Evolutionary conservation across 352 stramenopile species (phyloP).

Genomic region (Phytophthora boehmeriae): DNA sequence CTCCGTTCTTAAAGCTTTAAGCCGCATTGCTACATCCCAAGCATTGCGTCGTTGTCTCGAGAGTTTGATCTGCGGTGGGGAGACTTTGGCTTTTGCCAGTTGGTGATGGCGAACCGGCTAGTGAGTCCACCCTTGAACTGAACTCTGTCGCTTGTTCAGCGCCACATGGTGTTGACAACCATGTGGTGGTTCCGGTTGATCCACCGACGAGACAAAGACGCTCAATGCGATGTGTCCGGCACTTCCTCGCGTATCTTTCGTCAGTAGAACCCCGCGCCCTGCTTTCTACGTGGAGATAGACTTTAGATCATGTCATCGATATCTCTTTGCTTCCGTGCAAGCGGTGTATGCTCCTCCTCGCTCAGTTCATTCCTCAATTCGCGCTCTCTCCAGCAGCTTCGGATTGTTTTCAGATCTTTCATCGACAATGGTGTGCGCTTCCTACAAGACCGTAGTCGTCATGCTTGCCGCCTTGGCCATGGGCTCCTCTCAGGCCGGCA

Average conservation of each 20-base stretch:
- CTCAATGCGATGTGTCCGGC: slow-evolving; percentile 33
- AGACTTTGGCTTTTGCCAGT: background rate
- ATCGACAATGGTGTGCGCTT: slow-evolving; percentile 28
- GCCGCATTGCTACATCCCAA: background rate
- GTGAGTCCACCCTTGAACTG: slow-evolving; percentile 1
- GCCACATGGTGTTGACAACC: slow-evolving; percentile 1
- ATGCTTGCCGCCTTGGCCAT: slow-evolving; percentile 19
- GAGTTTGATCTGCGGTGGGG: background rate
- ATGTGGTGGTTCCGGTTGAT: slow-evolving; percentile 22
- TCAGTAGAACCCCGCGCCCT: background rate
- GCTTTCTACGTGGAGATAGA: slow-evolving; percentile 16
- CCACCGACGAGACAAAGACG: slow-evolving; percentile 1
- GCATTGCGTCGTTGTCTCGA: background rate
- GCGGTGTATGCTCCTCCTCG: slow-evolving; percentile 1
- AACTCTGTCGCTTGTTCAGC: slow-evolving; percentile 17
- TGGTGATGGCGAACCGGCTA: slow-evolving; percentile 34
- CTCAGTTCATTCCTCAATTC: slow-evolving; percentile 30
- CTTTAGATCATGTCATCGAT: slow-evolving; percentile 8
- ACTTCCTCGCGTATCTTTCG: slow-evolving; percentile 35
- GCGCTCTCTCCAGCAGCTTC: slow-evolving; percentile 17
- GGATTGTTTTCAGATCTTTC: slow-evolving; percentile 14
- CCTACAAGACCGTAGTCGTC: slow-evolving; percentile 19
- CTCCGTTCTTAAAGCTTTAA: background rate
- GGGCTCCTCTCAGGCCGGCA: slow-evolving; percentile 11
- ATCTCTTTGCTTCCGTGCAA: slow-evolving; percentile 20